Percentiles rank a stretch among this genome's conserved stretches.
phyloP scores from a whole-genome alignment of 176 grass and related monocot genomes.

The Eremochloa ophiuroides region DNA sequence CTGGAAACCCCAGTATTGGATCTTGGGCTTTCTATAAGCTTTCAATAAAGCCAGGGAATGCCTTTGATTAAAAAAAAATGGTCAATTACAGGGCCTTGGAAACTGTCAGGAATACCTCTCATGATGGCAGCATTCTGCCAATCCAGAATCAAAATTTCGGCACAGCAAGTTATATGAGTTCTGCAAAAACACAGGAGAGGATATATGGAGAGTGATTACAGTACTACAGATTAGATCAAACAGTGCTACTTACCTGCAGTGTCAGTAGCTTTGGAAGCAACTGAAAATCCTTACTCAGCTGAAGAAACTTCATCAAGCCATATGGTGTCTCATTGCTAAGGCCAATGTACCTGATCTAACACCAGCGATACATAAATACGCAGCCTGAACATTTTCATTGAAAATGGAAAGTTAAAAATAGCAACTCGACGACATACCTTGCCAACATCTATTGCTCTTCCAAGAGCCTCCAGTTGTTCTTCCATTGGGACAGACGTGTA shows the following conservation, averaged over 20 bases:
- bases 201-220: not conserved
- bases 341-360: slow-evolving; percentile 86
- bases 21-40: no score
- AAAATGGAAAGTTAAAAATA: not conserved
- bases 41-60: no score
- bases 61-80: no score
- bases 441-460: slow-evolving; percentile 59
- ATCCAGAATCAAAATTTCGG: slow-evolving; percentile 76
- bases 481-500: slow-evolving; percentile 62
- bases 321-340: slow-evolving; percentile 95
- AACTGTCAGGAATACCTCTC: slow-evolving; percentile 42
- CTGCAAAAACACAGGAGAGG: slow-evolving; percentile 36
- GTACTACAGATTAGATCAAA: not conserved
- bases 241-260: slow-evolving; percentile 45
- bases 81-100: not conserved
- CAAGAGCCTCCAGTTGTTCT: slow-evolving; percentile 75
- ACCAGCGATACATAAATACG: slow-evolving; percentile 5
- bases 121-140: slow-evolving; percentile 93
- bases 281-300: slow-evolving; percentile 35
- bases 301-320: slow-evolving; percentile 88
- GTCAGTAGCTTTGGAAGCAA: slow-evolving; percentile 57
- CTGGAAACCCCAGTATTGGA: no score
- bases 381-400: not conserved
- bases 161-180: slow-evolving; percentile 87
- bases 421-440: slow-evolving; percentile 49